phyloP scores from a whole-genome alignment of 306 rosid species.

The Castanea sativa region DNA sequence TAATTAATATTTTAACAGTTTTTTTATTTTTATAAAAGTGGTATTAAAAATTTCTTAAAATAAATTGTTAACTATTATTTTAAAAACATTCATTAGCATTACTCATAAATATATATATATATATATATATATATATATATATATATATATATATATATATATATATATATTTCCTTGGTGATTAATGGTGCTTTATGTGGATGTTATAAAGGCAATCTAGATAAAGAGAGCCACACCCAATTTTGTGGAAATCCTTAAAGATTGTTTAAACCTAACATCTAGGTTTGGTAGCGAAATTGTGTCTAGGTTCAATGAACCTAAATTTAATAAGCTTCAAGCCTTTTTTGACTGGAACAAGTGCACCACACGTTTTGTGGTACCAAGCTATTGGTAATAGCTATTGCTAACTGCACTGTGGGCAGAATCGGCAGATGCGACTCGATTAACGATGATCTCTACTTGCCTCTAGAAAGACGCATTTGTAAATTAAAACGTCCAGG shows the following conservation, averaged over 20 bases:
- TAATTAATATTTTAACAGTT: accelerated
- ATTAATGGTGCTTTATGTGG: background rate
- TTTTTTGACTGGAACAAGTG: background rate
- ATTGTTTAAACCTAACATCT: background rate
- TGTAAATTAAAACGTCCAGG: conserved; percentile 23
- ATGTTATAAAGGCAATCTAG: background rate
- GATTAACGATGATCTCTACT: background rate
- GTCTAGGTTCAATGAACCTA: conserved; percentile 49
- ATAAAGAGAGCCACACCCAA: no score
- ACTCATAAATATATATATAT: no score
- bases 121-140: no score
- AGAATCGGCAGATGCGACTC: background rate
- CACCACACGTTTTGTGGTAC: conserved; percentile 4
- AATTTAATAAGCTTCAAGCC: background rate
- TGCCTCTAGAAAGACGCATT: background rate
- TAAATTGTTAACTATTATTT: accelerated
- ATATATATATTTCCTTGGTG: background rate
- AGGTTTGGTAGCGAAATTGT: no score
- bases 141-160: background rate
- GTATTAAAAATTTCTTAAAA: accelerated
- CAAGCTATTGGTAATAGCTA: no score
- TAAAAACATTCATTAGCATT: accelerated
- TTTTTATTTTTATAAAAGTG: accelerated
- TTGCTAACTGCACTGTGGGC: no score
- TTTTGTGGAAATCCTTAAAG: no score